Base-by-base conservation (phyloP, 1,284 basidiomycete genomes). In the Papiliotrema nemorosa region DNA sequence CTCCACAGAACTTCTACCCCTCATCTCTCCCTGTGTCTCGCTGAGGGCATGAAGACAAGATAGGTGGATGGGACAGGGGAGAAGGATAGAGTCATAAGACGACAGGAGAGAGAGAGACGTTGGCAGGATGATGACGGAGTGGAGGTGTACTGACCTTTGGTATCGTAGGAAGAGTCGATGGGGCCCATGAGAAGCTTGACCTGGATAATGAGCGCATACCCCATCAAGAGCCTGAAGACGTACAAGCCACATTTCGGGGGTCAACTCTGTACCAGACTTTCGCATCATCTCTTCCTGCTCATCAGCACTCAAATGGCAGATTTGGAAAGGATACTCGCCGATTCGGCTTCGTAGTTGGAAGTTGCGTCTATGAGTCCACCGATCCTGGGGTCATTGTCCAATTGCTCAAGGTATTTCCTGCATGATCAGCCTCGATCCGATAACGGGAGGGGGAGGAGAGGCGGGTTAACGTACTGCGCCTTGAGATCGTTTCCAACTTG, bases 341-440 rank as follows among this genome's bases (percentile, higher is more conserved):
- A 41, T 44, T 76, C 76, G 44, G 59, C 56, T 60, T 78, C 76
- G 46, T 66, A 77, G 64, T 70, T 70, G 31, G 63, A 66, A 3
- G 75, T 76, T 49, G 65, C 67, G 59, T 77, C 76, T 49, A 78
- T 67, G 29, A 77, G 54, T 16, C 52, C 57, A 38, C 76, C 76
- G 47, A 78, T 66, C 24, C 63, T 47, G 7, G 75, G 76, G 59
- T 78, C 69, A 55, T 67, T 69, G 53, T 79, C 77, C 27, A 77
- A 62, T 49, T 74, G 72, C 27, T 65, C 75, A 18, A 78, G 64
- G 41, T 21, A 43, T 18, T 18, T 24, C 5, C 39, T 41, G 37
- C 7, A 26, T 27, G n/a, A 6, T 16, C 18, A 16, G 14, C n/a
- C n/a, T 9, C 5, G 20, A 9, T 29, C 26, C 6, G 33, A n/a